Evolutionary conservation across 169 alveolate species (phyloP), one percentile per base, ranked within the genome.

Genomic region (Babesia bigemina): DNA sequence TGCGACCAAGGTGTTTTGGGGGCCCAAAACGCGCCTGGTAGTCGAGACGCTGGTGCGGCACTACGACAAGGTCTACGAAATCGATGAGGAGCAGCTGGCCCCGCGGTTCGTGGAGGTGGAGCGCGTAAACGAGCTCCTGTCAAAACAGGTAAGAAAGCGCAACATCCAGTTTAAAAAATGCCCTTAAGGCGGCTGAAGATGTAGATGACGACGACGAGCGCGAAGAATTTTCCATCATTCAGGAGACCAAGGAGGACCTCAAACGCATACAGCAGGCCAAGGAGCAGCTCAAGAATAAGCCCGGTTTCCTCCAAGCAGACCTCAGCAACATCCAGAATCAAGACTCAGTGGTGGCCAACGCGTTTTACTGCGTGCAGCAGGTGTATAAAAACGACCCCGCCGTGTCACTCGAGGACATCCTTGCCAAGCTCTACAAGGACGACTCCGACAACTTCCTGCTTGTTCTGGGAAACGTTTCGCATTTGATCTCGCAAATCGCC

Each of bases 31-130:
- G 10, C 29, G 75, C 14, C 50, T 74, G 45, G 50, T 39, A 14
- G 75, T 82, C 19, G 63, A 77, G 63, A 52, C 24, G 24, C 61
- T 82, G 6, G 85, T 82, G 21, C 19, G 69, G 56, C 67, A 82
- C 24, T 82, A 73, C 55, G 89, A 82, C 45, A 82, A 73, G 53
- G 75, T 74, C n/a, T 82, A 82, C 36, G 84, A 71, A 49, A 36
- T 71, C 21, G 60, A 82, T 29, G 81, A 82, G 74, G 89, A 82
- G 58, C 66, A 65, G 29, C 45, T 82, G 61, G 59, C 14, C 19
- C 47, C 52, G 11, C 33, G 72, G 14, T 82, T 71, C 63, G 19
- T 48, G 33, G 77, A 76, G 36, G 69, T 82, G 0, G 79, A 73
- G 36, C 55, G 21, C 8, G 61, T 58, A 2, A 55, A 71, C 17